Evolutionary conservation across 2,329 filamentous ascomycete species (phyloP).

Genomic region (Fusarium piperis): DNA sequence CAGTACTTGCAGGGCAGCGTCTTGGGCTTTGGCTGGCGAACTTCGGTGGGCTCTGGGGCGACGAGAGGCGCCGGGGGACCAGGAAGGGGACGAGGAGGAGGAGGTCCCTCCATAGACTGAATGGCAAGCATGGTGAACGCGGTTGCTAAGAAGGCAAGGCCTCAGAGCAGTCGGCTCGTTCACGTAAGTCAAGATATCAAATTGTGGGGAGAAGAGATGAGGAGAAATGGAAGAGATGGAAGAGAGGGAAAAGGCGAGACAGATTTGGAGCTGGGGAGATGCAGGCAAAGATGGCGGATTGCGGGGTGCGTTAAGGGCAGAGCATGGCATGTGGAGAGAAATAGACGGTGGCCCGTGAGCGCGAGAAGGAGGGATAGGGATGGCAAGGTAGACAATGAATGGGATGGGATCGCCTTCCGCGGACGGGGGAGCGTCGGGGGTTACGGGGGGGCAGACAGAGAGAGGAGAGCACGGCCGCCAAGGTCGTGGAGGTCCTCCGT

Average conservation of each 20-base stretch:
- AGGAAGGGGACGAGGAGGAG: conserved; percentile 46
- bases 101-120: conserved; percentile 61
- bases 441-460: conserved; percentile 6
- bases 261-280: conserved; percentile 43
- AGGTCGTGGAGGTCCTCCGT: not conserved
- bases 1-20: conserved; percentile 71
- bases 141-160: conserved; percentile 27
- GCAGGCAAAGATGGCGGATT: conserved; percentile 40
- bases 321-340: conserved; percentile 41
- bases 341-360: conserved; percentile 41
- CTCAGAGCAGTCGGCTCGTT: conserved; percentile 16
- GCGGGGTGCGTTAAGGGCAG: conserved; percentile 43
- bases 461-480: conserved; percentile 15
- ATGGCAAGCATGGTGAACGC: conserved; percentile 60
- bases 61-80: conserved; percentile 39
- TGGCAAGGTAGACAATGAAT: conserved; percentile 3
- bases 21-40: conserved; percentile 68
- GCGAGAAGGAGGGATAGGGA: conserved; percentile 23
- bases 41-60: conserved; percentile 59
- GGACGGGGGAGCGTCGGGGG: conserved; percentile 4
- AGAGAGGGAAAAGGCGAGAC: conserved; percentile 34
- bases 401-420: conserved; percentile 10
- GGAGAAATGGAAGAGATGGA: conserved; percentile 22
- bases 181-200: conserved; percentile 14
- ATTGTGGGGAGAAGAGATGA: conserved; percentile 33